Evolutionary conservation across 2,329 filamentous ascomycete species (phyloP), one percentile per base, ranked within the genome.

Genomic region (Pyrenophora graminea): DNA sequence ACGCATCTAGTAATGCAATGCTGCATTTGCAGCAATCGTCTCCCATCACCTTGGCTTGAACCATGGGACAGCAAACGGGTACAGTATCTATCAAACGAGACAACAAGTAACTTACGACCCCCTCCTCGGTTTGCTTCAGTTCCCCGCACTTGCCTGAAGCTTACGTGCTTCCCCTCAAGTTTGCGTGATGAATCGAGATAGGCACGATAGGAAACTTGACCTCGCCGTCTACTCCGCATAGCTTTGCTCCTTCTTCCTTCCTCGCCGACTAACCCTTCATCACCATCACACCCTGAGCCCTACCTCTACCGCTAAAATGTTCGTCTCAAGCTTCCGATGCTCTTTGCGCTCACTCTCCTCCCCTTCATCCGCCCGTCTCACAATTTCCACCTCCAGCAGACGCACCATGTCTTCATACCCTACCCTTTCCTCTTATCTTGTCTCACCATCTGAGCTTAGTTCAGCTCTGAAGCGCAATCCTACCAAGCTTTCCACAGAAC

Each of bases 381-480:
- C 56, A 8, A 53, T 55, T n/a, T 42, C 44, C 37, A n/a, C 38
- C 18, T 23, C 33, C 10, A 51, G 56, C 39, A 59, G 56, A 55
- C 59, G 64, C 21, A 39, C 56, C 48, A 72, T 72, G 67, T 55
- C 53, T 4, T 68, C 66, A 5, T 61, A 66, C 39, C 67, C 64
- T 38, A 63, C 59, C 17, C 86, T 96, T 69, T 87, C 86, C 53
- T 89, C 88, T 47, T 97, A 96, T 74, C 81, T 97, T 56, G 88
- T 99, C 68, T 87, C 90, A 2, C 93, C 94, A 1, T 83, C 85
- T 55, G 88, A 97, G 75, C 86, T 97, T 50, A 77, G 87, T 68
- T 84, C 88, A 59, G 92, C 91, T 44, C 82, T 99, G 44, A 87
- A 88, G 74, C 88, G 88, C 76, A 95, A 93, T 73, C 83, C 91